Conservation (phyloP, 495 filamentous ascomycete species). For the Tuber indicum region DNA sequence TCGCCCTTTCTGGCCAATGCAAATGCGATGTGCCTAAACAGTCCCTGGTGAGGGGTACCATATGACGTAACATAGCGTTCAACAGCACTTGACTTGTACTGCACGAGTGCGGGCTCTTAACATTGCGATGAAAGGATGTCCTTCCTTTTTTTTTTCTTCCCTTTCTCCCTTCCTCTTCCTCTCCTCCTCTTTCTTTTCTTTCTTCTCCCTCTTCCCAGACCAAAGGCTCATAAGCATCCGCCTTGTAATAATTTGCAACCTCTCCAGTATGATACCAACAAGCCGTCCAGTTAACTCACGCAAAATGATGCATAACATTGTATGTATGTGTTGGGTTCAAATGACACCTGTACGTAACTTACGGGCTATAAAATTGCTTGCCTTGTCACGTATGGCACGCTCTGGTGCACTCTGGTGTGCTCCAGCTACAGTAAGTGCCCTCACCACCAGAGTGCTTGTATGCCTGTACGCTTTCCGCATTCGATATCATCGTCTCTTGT, state of each 20-base stretch:
- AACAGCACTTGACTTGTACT: neutral
- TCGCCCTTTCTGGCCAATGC: neutral
- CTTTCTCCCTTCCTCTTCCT: neutral
- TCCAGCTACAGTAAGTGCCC: neutral
- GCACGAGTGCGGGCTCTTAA: neutral
- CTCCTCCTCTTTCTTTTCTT: neutral
- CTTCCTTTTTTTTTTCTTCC: neutral
- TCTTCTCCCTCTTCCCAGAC: neutral
- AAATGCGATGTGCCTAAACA: neutral
- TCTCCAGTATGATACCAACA: neutral
- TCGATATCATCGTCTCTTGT: conserved; percentile 2
- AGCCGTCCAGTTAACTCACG: neutral
- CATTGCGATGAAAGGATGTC: neutral
- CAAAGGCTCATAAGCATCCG: neutral
- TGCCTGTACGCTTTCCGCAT: neutral
- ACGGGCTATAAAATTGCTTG: neutral
- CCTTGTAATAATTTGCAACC: neutral
- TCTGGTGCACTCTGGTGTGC: neutral
- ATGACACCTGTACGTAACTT: neutral
- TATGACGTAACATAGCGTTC: neutral
- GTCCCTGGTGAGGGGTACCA: neutral
- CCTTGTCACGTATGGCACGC: neutral
- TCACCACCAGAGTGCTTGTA: neutral
- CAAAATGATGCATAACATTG: neutral
- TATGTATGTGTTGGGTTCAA: neutral